Percentiles rank a stretch among this genome's conserved stretches.
Conservation (phyloP, 495 filamentous ascomycete genomes). For the Aspergillus affinis region DNA sequence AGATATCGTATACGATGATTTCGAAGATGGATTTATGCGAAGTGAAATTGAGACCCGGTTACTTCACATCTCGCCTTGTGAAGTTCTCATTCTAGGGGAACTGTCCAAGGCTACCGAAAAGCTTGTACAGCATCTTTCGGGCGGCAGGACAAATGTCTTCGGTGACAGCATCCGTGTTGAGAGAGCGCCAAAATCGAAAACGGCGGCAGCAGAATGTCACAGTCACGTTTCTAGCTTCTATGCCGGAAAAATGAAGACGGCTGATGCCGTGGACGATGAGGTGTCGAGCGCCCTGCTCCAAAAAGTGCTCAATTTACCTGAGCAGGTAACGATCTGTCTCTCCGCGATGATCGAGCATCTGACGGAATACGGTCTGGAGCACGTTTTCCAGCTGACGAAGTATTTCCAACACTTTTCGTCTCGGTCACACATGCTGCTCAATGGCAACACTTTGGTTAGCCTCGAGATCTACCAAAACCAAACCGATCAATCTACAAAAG, state of each 20-base stretch:
- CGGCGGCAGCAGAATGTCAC: slow-evolving; percentile 77
- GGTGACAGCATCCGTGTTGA: slow-evolving; percentile 88
- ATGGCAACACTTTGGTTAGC: slow-evolving; percentile 91
- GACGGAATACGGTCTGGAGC: slow-evolving; percentile 89
- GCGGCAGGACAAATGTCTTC: slow-evolving; percentile 88
- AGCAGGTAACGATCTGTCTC: slow-evolving; percentile 85
- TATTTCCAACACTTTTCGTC: slow-evolving; percentile 98
- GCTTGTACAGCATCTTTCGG: slow-evolving; percentile 84
- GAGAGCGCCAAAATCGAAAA: slow-evolving; percentile 69
- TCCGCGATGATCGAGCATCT: slow-evolving; percentile 97
- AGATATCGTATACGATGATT: slow-evolving; percentile 94
- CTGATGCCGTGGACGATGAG: slow-evolving; percentile 44
- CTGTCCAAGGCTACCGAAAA: slow-evolving; percentile 93
- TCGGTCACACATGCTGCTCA: slow-evolving; percentile 92
- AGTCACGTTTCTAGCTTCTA: slow-evolving; percentile 95
- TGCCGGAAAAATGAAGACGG: slow-evolving; percentile 76
- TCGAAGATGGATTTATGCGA: slow-evolving; percentile 98
- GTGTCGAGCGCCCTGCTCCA: slow-evolving; percentile 66
- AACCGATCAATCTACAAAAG: slow-evolving; percentile 81
- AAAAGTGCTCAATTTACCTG: slow-evolving; percentile 80
- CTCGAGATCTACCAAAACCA: slow-evolving; percentile 95
- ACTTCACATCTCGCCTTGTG: slow-evolving; percentile 92
- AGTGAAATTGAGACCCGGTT: slow-evolving; percentile 93
- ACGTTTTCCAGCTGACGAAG: slow-evolving; percentile 95
- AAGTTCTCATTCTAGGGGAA: slow-evolving; percentile 93